Evolutionary conservation across 257 asterid species (phyloP), one percentile per base, ranked within the genome.

Genomic region (Anisodus tanguticus): DNA sequence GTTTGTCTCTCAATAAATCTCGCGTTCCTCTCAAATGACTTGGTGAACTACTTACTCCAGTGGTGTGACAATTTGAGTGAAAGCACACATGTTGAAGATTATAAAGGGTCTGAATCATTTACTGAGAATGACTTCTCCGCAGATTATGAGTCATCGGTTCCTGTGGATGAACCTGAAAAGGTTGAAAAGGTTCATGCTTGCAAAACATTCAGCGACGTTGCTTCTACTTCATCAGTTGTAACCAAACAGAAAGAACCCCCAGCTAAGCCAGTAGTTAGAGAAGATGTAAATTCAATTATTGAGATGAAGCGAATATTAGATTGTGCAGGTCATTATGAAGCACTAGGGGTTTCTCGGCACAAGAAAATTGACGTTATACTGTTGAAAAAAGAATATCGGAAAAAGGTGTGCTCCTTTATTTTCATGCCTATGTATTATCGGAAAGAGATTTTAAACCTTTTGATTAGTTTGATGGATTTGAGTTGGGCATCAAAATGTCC

Each of bases 31-130:
- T 92, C 98, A 41, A 91, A 97, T 84, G 99, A 93, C 82, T 80
- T 91, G 37, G 83, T 97, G 84, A 92, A 91, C 90, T 97, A 90
- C 90, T 88, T 94, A 85, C 93, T 94, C 91, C 97, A 94, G 62
- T 90, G 97, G 97, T 91, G 95, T 83, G 99, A 97, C 89, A 95
- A 89, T 88, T 88, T 93, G 91, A 91, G 94, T 82, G 98, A 95
- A 88, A 89, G 86, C 87, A 26, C 93, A 74, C 94, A 89, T 67
- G 84, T 85, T 82, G 98, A 97, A 87, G 98, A 92, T 88, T 93
- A 86, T 81, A 90, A 88, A 85, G 94, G 85, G 83, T 68, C 94
- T 2, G 92, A 90, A 37, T 74, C 97, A 2, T 95, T 93, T 77
- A 55, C 91, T 16, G 96, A 91, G 88, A 98, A 91, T 69, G 93